phyloP scores from a whole-genome alignment of 1,284 basidiomycete genomes.

The Ganoderma leucocontextum region DNA sequence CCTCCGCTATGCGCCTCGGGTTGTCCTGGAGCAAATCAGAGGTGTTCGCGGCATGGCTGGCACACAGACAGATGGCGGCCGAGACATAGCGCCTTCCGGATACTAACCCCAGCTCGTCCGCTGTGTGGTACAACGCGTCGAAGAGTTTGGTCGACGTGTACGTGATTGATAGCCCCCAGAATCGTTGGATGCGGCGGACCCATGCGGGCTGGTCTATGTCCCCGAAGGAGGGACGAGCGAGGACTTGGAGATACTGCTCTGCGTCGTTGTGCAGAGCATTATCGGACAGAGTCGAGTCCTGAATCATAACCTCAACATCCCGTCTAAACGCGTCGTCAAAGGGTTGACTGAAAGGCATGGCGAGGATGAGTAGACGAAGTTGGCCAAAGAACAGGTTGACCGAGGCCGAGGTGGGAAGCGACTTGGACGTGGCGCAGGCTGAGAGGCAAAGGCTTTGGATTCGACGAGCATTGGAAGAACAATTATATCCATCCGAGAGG shows the following conservation, averaged over 20 bases:
- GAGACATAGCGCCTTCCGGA: not conserved
- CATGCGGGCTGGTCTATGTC: not conserved
- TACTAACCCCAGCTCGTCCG: not conserved
- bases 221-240: not conserved
- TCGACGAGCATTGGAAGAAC: too few relatives aligned
- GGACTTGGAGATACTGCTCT: not conserved
- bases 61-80: not conserved
- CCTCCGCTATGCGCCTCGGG: not conserved
- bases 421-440: too few relatives aligned
- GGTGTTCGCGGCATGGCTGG: too few relatives aligned
- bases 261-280: not conserved
- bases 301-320: not conserved
- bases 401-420: too few relatives aligned
- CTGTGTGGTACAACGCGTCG: not conserved
- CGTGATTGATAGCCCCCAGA: not conserved
- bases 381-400: too few relatives aligned
- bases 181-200: not conserved
- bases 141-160: not conserved
- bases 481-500: too few relatives aligned
- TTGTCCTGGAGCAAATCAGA: not conserved
- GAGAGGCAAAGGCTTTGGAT: too few relatives aligned
- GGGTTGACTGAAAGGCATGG: not conserved
- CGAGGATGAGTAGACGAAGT: not conserved
- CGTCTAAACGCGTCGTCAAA: not conserved
- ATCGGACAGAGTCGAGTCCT: not conserved